phyloP scores from a whole-genome alignment of 2,329 filamentous ascomycete species.

The Dryadomyces sulphureus region DNA sequence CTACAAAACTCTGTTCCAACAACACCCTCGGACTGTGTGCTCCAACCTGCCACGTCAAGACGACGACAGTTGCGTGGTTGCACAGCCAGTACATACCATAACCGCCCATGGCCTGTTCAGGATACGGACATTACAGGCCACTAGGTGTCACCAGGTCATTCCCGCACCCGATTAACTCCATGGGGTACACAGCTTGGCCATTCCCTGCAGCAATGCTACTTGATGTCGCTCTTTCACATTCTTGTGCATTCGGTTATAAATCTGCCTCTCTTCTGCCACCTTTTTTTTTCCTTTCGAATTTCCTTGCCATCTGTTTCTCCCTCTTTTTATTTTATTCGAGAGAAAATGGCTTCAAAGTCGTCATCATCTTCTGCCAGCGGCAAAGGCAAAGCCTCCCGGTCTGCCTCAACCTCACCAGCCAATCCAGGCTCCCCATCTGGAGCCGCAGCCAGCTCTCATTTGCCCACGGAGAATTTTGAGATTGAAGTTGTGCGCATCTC shows the following conservation, averaged over 20 bases:
- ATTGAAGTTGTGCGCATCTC: neutral
- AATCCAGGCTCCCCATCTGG: too few relatives aligned
- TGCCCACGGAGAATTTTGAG: too few relatives aligned
- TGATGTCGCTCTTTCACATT: too few relatives aligned
- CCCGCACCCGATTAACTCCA: too few relatives aligned
- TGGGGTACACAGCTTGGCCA: too few relatives aligned
- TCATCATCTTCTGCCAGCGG: too few relatives aligned
- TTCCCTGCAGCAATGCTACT: neutral
- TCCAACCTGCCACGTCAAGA: too few relatives aligned
- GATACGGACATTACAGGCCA: neutral
- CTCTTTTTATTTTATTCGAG: neutral
- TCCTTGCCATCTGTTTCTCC: neutral
- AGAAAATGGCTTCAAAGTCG: neutral
- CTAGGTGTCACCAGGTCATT: too few relatives aligned
- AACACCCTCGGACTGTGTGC: too few relatives aligned
- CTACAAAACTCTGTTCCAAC: neutral
- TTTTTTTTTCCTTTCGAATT: neutral
- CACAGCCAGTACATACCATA: neutral
- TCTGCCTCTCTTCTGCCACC: neutral
- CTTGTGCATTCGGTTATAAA: neutral
- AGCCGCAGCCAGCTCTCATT: too few relatives aligned
- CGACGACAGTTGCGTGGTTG: neutral
- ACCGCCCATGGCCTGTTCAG: neutral
- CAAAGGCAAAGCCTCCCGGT: neutral
- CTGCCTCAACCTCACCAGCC: neutral